Percentiles rank a stretch among this genome's conserved stretches.
phyloP scores from a whole-genome alignment of 116 monocot species.

The Thalassia testudinum region DNA sequence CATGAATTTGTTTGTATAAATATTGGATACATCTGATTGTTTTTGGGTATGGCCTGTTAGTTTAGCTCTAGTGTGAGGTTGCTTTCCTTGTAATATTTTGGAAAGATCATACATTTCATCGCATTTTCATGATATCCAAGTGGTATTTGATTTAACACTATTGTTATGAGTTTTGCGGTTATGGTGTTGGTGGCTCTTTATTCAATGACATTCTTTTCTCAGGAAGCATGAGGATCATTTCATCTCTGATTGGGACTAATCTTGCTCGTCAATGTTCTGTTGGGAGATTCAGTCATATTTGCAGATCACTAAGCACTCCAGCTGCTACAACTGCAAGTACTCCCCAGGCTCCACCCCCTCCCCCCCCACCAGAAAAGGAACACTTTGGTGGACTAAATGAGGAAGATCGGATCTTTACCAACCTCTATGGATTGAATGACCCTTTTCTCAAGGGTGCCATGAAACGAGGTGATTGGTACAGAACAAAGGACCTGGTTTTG shows the following conservation, averaged over 20 bases:
- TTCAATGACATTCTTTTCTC: too few species aligned
- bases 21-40: too few species aligned
- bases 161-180: too few species aligned
- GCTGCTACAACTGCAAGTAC: constrained; percentile 31
- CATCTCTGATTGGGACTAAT: constrained; percentile 11
- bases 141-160: too few species aligned
- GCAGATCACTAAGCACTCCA: constrained; percentile 44
- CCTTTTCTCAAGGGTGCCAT: constrained; percentile 94
- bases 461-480: constrained; percentile 92
- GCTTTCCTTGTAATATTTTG: too few species aligned
- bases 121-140: too few species aligned
- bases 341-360: constrained; percentile 47
- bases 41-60: too few species aligned
- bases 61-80: too few species aligned
- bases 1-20: too few species aligned
- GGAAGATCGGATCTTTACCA: constrained; percentile 91
- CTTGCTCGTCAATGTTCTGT: constrained; percentile 3
- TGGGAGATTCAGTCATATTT: constrained; percentile 14
- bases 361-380: constrained; percentile 80
- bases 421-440: constrained; percentile 80
- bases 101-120: too few species aligned
- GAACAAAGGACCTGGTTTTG: constrained; percentile 77
- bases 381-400: constrained; percentile 84
- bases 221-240: constrained; percentile 28
- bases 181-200: too few species aligned